These are phyloP conservation scores for Sclerotinia minor DNA, from an alignment of 2,329 filamentous ascomycete genomes.

Conservation along the genomic window DNA sequence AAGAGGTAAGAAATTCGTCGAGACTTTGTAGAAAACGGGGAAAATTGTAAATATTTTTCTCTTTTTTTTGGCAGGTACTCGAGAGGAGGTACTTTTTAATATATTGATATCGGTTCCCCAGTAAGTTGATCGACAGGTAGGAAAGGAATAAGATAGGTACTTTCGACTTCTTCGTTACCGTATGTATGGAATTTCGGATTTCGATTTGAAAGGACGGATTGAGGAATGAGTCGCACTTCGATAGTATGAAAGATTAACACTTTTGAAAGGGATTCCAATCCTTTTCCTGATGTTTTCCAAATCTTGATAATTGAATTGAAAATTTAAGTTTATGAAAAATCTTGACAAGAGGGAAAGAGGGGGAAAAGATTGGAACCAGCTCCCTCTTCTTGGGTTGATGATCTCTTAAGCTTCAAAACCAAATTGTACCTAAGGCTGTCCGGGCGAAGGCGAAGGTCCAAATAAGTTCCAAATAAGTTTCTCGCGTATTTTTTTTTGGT, in stretches of 20 bases:
- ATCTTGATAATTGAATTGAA: neutral
- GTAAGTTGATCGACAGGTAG: conserved; percentile 12
- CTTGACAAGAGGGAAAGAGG: neutral
- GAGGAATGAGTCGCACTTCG: conserved; percentile 21
- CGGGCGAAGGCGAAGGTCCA: neutral
- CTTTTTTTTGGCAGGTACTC: neutral
- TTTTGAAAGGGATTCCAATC: neutral
- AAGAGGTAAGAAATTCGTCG: neutral
- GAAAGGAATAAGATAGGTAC: neutral
- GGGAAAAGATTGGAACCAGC: neutral
- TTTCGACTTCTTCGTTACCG: neutral
- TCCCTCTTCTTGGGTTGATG: conserved; percentile 14
- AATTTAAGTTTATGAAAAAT: neutral
- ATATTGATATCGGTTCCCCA: neutral
- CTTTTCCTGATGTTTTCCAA: neutral
- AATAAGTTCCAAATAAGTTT: conserved; percentile 5
- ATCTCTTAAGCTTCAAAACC: conserved; percentile 8
- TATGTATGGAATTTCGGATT: neutral
- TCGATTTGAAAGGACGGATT: conserved; percentile 9
- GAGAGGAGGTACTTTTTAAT: neutral
- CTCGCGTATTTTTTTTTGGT: conserved; percentile 15
- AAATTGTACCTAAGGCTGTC: conserved; percentile 8
- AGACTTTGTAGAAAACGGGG: neutral
- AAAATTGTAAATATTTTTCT: neutral
- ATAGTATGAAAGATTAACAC: neutral